phyloP scores from a whole-genome alignment of 2,329 filamentous ascomycete genomes.

The Fusarium nodosum region DNA sequence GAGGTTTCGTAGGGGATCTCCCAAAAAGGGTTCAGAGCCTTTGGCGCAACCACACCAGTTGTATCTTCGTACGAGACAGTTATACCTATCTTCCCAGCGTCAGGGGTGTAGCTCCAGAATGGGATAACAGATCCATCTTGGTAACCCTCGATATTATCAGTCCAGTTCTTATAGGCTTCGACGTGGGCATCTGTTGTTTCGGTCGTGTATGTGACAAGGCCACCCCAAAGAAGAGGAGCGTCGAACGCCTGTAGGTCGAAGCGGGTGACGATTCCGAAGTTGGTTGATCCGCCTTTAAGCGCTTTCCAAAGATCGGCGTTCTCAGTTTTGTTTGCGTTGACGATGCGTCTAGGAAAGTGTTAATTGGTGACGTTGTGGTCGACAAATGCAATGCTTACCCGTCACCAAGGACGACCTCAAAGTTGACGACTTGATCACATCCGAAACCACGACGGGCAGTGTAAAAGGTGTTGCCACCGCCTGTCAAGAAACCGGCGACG shows the following conservation, averaged over 20 bases:
- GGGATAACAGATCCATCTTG: slow-evolving; percentile 25
- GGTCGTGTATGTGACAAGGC: slow-evolving; percentile 31
- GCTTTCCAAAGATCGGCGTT: slow-evolving; percentile 36
- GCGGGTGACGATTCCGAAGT: slow-evolving; percentile 40
- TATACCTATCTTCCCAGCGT: slow-evolving; percentile 14
- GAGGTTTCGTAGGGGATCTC: slow-evolving; percentile 17
- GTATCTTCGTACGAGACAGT: slow-evolving; percentile 23
- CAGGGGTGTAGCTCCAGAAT: slow-evolving; percentile 27
- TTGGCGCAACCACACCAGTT: slow-evolving; percentile 9
- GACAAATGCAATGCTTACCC: neutral
- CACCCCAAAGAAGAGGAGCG: slow-evolving; percentile 34
- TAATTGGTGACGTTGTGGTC: fast-evolving
- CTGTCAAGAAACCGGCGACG: slow-evolving; percentile 50
- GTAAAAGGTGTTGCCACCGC: slow-evolving; percentile 44
- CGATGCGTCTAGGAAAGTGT: neutral
- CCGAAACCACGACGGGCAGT: slow-evolving; percentile 35
- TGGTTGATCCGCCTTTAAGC: slow-evolving; percentile 34
- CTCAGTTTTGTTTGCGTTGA: slow-evolving; percentile 35
- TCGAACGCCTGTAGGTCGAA: slow-evolving; percentile 39
- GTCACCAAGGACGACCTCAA: slow-evolving; percentile 57
- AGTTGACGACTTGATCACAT: slow-evolving; percentile 60
- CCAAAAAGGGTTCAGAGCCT: slow-evolving; percentile 17
- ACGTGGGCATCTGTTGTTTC: slow-evolving; percentile 31
- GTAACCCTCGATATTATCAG: slow-evolving; percentile 15
- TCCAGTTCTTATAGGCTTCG: slow-evolving; percentile 34